Percentiles rank a stretch among this genome's conserved stretches.
phyloP scores from a whole-genome alignment of 2,329 filamentous ascomycete species.

The Endoconidiophora polonica region DNA sequence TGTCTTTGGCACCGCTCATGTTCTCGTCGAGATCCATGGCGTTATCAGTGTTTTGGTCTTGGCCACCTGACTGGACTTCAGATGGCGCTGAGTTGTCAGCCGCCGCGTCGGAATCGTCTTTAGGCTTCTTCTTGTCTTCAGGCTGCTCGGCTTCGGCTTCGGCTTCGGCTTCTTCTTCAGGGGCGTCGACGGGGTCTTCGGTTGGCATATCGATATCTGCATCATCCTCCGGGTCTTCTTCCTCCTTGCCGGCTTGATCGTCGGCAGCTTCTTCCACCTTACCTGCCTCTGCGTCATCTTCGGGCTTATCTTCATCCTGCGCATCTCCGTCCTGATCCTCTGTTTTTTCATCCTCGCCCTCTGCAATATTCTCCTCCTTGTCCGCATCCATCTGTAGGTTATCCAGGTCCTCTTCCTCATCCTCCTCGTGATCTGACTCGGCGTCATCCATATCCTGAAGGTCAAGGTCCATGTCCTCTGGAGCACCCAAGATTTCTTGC shows the following conservation, averaged over 20 bases:
- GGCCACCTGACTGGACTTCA: conserved; percentile 45
- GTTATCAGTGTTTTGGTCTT: conserved; percentile 36
- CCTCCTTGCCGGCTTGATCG: conserved; percentile 17
- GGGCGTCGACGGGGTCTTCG: conserved; percentile 19
- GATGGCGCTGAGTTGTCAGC: conserved; percentile 21
- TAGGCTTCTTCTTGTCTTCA: conserved; percentile 20
- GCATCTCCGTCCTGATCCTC: conserved; percentile 36
- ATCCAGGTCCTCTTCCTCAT: conserved; percentile 40
- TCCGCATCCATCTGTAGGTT: conserved; percentile 31
- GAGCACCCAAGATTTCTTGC: conserved; percentile 65
- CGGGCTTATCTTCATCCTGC: conserved; percentile 39
- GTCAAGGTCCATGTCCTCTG: conserved; percentile 76
- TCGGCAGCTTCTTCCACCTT: conserved; percentile 21
- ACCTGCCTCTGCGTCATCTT: conserved; percentile 38
- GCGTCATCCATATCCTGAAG: conserved; percentile 51
- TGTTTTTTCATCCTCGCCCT: conserved; percentile 18
- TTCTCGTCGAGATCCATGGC: conserved; percentile 45
- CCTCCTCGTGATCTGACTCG: conserved; percentile 14
- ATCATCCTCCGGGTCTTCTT: conserved; percentile 17
- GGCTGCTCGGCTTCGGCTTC: conserved; percentile 23
- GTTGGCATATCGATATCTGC: conserved; percentile 13
- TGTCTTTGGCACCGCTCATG: conserved; percentile 40
- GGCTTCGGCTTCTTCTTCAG: conserved; percentile 31
- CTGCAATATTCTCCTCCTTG: conserved; percentile 24
- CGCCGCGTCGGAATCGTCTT: conserved; percentile 12